Conservation (phyloP, 441 rosid species). For the Adansonia madagascariensis region DNA sequence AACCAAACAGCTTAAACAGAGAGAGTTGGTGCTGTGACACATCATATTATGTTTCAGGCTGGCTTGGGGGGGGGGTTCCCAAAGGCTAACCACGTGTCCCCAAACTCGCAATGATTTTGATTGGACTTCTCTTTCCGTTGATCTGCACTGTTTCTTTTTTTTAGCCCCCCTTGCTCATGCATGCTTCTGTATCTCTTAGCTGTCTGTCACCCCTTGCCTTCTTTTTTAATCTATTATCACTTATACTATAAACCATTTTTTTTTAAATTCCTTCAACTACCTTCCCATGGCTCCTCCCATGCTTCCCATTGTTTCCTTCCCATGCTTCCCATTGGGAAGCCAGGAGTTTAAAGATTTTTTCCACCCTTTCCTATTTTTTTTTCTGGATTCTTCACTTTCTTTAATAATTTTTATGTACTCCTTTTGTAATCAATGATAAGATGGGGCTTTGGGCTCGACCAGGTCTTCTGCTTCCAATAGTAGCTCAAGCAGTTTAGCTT, state of each 20-base stretch:
- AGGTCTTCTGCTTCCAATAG: too few species aligned
- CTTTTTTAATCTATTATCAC: background rate
- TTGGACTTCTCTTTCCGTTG: constrained; percentile 15
- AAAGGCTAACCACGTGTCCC: background rate
- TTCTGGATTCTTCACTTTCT: background rate
- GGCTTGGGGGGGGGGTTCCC: background rate
- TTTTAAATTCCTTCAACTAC: constrained; percentile 16
- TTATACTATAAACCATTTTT: background rate
- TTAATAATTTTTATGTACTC: background rate
- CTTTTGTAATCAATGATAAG: too few species aligned
- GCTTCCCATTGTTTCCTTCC: background rate
- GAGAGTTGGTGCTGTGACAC: constrained; percentile 6
- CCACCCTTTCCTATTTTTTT: background rate
- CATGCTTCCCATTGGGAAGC: constrained; percentile 60
- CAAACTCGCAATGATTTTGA: constrained; percentile 19
- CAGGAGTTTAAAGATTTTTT: background rate
- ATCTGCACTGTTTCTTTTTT: background rate
- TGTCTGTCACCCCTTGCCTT: constrained; percentile 26
- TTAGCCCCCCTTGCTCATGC: constrained; percentile 28
- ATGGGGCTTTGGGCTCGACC: too few species aligned
- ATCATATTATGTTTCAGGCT: background rate
- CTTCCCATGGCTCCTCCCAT: constrained; percentile 41
- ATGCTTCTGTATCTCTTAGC: constrained; percentile 37
- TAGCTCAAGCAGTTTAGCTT: too few species aligned
- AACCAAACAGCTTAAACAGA: background rate